Base-by-base conservation (phyloP, 2,329 filamentous ascomycete genomes). In the Rasamsonia emersonii region DNA sequence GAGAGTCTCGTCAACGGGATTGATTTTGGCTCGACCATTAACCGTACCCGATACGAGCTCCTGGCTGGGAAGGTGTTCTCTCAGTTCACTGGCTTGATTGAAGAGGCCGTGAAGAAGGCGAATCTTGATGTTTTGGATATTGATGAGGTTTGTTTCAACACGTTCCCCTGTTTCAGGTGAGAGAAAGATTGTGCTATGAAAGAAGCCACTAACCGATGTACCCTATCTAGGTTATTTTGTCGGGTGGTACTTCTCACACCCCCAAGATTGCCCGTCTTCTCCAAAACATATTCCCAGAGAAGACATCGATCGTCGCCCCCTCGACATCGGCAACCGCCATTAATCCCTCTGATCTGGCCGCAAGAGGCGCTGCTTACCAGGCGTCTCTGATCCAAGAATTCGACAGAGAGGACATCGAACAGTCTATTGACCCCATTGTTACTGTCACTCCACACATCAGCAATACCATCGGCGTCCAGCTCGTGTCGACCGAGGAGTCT, bases 341-440 rank as follows among this genome's bases (percentile, higher is more conserved):
- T 65, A 96, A 96, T 74, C 91, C 91, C 42, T 91, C 86, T 3
- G 89, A 96, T 67, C 73, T 95, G 35, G 71, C 81, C 50, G 82
- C 84, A 41, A 79, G 91, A 43, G 91, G 91, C 54, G 91, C 91
- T 39, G 89, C 91, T 18, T 86, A 98, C 49, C 91, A 98, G 66
- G 91, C 91, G 21, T 93, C 81, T 39, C 70, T 98, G 42, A 86
- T 98, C 59, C 79, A 88, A 61, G 89, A 94, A 61, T 98, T 93
- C 62, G 91, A 98, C 50, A 73, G 77, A 46, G 79, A 86, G 45
- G 89, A 96, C 56, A 93, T 98, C 47, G 84, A 93, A 58, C 88
- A 95, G 71, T 93, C 85, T 41, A 93, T 86, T 28, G 89, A 98
- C 69, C 81, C 91, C 32, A 85, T 86, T 55, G 86, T 98, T 43